Conservation (phyloP, 805 yeast species). For the Zygosaccharomyces bisporus region DNA sequence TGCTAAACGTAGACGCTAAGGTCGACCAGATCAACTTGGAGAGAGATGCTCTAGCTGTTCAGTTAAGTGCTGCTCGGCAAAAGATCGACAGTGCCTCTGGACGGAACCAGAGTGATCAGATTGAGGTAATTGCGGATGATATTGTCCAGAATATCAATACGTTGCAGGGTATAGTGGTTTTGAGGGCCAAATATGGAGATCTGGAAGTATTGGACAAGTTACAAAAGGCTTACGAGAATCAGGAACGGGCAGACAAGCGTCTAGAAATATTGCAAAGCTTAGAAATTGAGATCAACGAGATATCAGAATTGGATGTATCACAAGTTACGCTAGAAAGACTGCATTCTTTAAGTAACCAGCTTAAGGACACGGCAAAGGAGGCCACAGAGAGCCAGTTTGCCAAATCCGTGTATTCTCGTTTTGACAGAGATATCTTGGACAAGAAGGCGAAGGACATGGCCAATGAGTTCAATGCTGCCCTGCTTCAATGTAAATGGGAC, state of each 20-base stretch:
- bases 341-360: conserved; percentile 8
- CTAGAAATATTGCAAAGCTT: conserved; percentile 11
- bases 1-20: conserved; percentile 25
- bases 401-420: conserved; percentile 7
- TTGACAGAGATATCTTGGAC: conserved; percentile 14
- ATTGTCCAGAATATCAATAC: conserved; percentile 14
- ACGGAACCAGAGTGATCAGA: conserved; percentile 18
- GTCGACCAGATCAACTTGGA: conserved; percentile 27
- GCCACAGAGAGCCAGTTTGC: neutral
- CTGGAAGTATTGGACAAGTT: conserved; percentile 19
- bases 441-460: conserved; percentile 13
- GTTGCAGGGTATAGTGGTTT: conserved; percentile 13
- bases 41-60: conserved; percentile 23
- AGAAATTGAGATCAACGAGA: conserved; percentile 8
- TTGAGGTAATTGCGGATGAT: conserved; percentile 24
- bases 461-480: conserved; percentile 16
- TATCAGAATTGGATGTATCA: neutral
- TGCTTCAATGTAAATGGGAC: conserved; percentile 34
- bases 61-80: conserved; percentile 17
- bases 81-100: conserved; percentile 12
- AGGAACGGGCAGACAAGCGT: conserved; percentile 10
- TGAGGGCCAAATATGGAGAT: conserved; percentile 28
- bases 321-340: conserved; percentile 11
- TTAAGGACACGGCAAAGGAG: conserved; percentile 2
- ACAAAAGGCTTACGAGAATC: conserved; percentile 13